Percentiles rank a stretch among this genome's conserved stretches.
These are phyloP conservation scores for Russula sp. DNA, from an alignment of 768 basidiomycete genomes.

Conservation along the genomic window DNA sequence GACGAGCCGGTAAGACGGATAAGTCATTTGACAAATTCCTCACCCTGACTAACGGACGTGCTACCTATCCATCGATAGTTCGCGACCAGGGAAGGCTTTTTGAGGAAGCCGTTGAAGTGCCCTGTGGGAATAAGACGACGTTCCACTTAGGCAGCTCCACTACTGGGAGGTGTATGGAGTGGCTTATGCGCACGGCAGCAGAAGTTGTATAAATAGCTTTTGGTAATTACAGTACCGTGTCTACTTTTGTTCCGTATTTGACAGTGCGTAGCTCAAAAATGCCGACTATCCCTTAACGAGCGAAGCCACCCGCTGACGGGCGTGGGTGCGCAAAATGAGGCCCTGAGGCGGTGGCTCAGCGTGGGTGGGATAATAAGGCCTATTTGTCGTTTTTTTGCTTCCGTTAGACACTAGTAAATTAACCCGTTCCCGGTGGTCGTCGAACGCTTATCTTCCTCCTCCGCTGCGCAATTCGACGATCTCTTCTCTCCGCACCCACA, in stretches of 20 bases:
- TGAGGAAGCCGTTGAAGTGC: slow-evolving; percentile 76
- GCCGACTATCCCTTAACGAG: neutral
- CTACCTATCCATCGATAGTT: slow-evolving; percentile 38
- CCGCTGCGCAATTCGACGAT: no score
- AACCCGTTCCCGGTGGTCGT: no score
- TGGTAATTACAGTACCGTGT: no score
- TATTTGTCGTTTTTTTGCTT: no score
- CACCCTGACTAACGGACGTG: neutral
- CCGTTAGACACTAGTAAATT: no score
- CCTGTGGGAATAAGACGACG: slow-evolving; percentile 67
- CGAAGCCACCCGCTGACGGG: neutral
- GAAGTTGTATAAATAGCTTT: neutral
- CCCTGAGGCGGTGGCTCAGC: no score
- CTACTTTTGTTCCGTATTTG: neutral
- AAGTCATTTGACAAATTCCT: neutral
- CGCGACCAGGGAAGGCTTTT: slow-evolving; percentile 76
- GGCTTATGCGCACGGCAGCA: neutral
- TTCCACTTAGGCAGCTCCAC: slow-evolving; percentile 26
- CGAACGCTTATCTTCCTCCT: no score
- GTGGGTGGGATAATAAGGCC: no score
- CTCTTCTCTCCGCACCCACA: no score
- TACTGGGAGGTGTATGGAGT: neutral
- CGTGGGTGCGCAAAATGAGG: neutral
- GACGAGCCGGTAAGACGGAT: slow-evolving; percentile 45
- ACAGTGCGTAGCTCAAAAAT: neutral